Percentiles rank a stretch among this genome's conserved stretches.
Evolutionary conservation across 2,329 filamentous ascomycete species (phyloP).

Genomic region (Aureobasidium pullulans): DNA sequence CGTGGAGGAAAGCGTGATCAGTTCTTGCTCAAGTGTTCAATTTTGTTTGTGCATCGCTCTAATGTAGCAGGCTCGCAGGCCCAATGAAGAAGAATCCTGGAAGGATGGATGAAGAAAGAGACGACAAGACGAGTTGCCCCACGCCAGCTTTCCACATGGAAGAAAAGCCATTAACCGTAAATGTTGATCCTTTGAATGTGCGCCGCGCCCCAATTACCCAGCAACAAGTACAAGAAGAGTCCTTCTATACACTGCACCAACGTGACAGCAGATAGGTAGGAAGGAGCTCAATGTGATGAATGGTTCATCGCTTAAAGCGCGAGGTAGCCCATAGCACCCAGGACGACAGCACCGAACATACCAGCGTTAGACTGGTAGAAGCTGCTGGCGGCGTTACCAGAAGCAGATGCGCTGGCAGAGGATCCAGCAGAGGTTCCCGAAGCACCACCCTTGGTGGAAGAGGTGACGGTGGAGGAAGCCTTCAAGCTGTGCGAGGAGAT

Average conservation of each 20-base stretch:
- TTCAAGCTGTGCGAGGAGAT: background rate
- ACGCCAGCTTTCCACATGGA: background rate
- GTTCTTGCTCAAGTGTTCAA: background rate
- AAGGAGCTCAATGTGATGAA: background rate
- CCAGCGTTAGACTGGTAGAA: background rate
- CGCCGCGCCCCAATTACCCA: background rate
- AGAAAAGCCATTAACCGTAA: conserved; percentile 5
- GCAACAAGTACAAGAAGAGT: background rate
- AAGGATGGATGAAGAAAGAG: background rate
- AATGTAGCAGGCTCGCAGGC: background rate
- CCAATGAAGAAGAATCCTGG: background rate
- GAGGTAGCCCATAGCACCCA: conserved; percentile 11
- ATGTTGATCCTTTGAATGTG: background rate
- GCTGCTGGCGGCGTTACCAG: conserved; percentile 4
- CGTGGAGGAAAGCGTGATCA: too few species aligned
- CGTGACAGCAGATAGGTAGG: background rate
- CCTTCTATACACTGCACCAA: background rate
- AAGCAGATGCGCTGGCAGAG: background rate
- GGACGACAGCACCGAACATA: conserved; percentile 8
- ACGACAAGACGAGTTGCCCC: background rate
- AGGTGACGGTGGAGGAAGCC: background rate
- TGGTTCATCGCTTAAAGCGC: background rate
- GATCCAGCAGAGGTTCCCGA: background rate
- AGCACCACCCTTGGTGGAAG: background rate
- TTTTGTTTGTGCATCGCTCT: conserved; percentile 4